phyloP scores from a whole-genome alignment of 2,329 filamentous ascomycete genomes.

The Claviceps capensis region DNA sequence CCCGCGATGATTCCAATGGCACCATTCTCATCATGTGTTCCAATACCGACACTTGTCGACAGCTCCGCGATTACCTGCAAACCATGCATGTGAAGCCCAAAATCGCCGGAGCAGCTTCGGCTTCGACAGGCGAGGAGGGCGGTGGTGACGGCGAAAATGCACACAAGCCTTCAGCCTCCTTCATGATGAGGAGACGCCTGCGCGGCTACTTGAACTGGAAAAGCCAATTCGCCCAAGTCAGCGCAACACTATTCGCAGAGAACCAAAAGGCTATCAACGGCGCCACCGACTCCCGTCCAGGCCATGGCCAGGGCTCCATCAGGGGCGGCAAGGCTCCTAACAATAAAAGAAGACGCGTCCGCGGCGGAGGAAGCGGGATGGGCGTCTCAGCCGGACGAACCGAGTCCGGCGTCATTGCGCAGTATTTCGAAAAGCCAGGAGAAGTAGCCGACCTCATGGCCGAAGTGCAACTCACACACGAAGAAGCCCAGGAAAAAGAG shows the following conservation, averaged over 20 bases:
- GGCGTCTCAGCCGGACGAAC: conserved; percentile 46
- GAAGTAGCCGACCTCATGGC: conserved; percentile 75
- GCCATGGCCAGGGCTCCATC: conserved; percentile 28
- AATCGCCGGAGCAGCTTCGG: conserved; percentile 19
- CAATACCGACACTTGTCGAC: conserved; percentile 71
- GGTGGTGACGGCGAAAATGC: conserved; percentile 36
- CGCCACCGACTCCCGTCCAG: conserved; percentile 42
- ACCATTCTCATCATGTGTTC: conserved; percentile 93
- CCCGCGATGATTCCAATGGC: conserved; percentile 76
- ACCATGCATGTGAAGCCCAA: conserved; percentile 66
- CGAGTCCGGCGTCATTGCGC: conserved; percentile 60
- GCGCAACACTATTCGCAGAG: conserved; percentile 61
- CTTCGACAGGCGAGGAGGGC: conserved; percentile 22
- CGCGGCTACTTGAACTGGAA: conserved; percentile 87
- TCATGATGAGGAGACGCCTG: conserved; percentile 83
- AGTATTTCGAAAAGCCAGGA: conserved; percentile 68
- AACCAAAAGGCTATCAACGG: conserved; percentile 65
- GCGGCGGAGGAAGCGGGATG: conserved; percentile 54
- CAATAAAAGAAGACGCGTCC: conserved; percentile 74
- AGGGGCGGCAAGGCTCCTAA: conserved; percentile 51
- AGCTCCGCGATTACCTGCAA: conserved; percentile 82
- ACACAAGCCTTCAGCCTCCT: conserved; percentile 56
- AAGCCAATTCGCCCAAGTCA: conserved; percentile 74
- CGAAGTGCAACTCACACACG: conserved; percentile 68
- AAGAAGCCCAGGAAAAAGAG: conserved; percentile 61